Conservation (phyloP, 2,329 filamentous ascomycete species). For the Phaeophleospora eucalypticola region DNA sequence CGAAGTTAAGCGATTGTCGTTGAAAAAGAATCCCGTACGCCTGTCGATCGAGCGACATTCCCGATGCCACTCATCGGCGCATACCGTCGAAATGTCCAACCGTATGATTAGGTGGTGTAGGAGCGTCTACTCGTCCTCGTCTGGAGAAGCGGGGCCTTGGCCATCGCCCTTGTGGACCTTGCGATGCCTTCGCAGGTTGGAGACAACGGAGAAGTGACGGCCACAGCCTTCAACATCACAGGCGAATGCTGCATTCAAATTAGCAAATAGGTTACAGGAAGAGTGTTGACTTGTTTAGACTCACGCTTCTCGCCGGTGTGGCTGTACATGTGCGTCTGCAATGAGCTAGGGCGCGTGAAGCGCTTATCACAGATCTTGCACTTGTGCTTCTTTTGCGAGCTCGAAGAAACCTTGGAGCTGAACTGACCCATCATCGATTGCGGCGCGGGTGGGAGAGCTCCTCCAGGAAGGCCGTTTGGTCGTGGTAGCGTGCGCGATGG, state of each 20-base stretch:
- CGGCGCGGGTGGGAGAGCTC: conserved; percentile 71
- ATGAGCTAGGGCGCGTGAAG: conserved; percentile 87
- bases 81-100: conserved; percentile 12
- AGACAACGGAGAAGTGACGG: conserved; percentile 94
- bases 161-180: conserved; percentile 87
- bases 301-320: conserved; percentile 97
- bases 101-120: neutral
- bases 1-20: conserved; percentile 32
- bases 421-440: conserved; percentile 99
- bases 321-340: conserved; percentile 98
- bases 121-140: conserved; percentile 36
- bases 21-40: conserved; percentile 21
- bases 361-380: conserved; percentile 98
- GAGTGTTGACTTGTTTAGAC: conserved; percentile 39
- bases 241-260: conserved; percentile 65
- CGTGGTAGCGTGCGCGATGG: conserved; percentile 80
- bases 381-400: conserved; percentile 98
- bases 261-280: conserved; percentile 13
- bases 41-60: conserved; percentile 3
- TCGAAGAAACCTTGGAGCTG: conserved; percentile 91
- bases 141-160: conserved; percentile 44
- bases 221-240: conserved; percentile 95
- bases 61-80: conserved; percentile 4
- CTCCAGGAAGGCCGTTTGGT: conserved; percentile 61
- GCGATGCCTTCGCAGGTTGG: conserved; percentile 86